Evolutionary conservation across 73 alveolate genomes (phyloP), one percentile per base, ranked within the genome.

Genomic region (Paraurostyla sp.): DNA sequence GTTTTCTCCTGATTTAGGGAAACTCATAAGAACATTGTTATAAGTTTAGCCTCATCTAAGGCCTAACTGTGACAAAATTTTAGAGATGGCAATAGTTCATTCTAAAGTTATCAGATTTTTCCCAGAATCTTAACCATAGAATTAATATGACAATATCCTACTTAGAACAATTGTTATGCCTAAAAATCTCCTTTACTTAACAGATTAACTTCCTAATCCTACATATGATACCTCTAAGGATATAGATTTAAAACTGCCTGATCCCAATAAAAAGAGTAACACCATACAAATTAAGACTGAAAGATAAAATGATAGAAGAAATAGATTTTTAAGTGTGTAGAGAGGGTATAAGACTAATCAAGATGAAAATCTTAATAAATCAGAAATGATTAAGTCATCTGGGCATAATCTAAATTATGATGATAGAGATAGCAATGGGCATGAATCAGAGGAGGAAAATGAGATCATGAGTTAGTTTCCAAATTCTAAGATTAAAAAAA

Each of bases 41-140:
- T 52, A 87, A 56, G 93, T 92, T 23, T 57, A 87, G 52, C 93
- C 96, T 59, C 85, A 80, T 63, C 58, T 89, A 75, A 95, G 98
- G 62, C 97, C 97, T 2, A 90, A 87, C 80, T 92, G 95, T 54
- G 94, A 85, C 43, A 92, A 93, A 68, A 92, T 94, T 45, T 63
- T 94, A 46, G 89, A 54, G 29, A 18, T 78, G 62, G 73, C 76
- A 32, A 50, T 89, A 13, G 89, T 94, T 50, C 91, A 75, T 71
- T 56, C 80, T 80, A 78, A 59, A 54, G 52, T 54, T 16, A 52
- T 51, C 0, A 78, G 32, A 35, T 51, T 42, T 23, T 78, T 78
- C 60, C 89, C 89, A 23, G 87, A 73, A 50, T 2, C 78, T n/a
- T 60, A 36, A 3, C 65, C 63, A 4, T 48, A 18, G 22, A 78